Evolutionary conservation across 805 yeast species (phyloP).

Genomic region (Metschnikowia continentalis): DNA sequence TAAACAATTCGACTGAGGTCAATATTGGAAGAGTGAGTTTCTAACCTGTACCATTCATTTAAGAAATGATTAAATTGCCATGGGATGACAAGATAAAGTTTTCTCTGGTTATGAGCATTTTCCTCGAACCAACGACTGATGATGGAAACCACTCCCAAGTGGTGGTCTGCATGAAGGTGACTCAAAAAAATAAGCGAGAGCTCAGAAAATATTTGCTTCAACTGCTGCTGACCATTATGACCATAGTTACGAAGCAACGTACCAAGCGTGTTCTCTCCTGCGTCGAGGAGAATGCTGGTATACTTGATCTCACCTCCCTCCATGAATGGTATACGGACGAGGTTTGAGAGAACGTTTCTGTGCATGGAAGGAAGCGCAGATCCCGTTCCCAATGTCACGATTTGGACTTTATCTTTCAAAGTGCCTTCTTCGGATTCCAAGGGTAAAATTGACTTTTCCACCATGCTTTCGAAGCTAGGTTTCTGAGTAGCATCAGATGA

Average conservation of each 20-base stretch:
- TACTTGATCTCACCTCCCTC: conserved; percentile 20
- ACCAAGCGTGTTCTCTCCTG: conserved; percentile 93
- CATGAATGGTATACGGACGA: conserved; percentile 65
- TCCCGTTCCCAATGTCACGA: conserved; percentile 86
- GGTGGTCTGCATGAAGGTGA: conserved; percentile 97
- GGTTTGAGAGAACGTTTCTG: conserved; percentile 79
- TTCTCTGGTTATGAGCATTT: conserved; percentile 27
- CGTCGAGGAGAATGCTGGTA: conserved; percentile 67
- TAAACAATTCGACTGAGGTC: conserved; percentile 44
- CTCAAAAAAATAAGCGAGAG: conserved; percentile 66
- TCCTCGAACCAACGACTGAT: conserved; percentile 62
- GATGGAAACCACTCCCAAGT: conserved; percentile 73
- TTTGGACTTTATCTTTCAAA: conserved; percentile 54
- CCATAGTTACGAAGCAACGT: conserved; percentile 61
- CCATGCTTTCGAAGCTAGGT: conserved; percentile 13
- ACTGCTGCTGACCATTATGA: conserved; percentile 34
- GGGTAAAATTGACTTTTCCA: conserved; percentile 16
- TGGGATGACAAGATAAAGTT: conserved; percentile 65
- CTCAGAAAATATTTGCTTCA: conserved; percentile 49
- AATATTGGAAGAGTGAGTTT: conserved; percentile 25
- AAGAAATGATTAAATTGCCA: conserved; percentile 67
- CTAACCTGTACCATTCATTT: conserved; percentile 61
- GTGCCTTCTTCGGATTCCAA: conserved; percentile 13
- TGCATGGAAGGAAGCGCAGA: conserved; percentile 82
- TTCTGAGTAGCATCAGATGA: conserved; percentile 17